Percentiles rank a stretch among this genome's conserved stretches.
These are phyloP conservation scores for Mariannaea sp. DNA, from an alignment of 2,329 filamentous ascomycete genomes.

Conservation along the genomic window DNA sequence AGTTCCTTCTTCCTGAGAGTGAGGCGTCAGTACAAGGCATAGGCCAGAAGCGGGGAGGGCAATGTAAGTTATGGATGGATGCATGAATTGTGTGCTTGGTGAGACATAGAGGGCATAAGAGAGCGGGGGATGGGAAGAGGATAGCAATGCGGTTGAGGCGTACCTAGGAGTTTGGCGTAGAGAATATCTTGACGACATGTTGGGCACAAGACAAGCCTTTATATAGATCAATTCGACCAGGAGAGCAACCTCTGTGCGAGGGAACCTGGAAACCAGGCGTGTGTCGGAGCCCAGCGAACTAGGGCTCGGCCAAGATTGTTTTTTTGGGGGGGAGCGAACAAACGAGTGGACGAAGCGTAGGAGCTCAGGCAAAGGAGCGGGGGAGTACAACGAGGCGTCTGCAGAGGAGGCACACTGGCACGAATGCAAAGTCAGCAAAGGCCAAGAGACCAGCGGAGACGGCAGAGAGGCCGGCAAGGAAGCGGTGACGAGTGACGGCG, in stretches of 20 bases:
- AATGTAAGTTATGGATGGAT: no score
- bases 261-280: constrained; percentile 8
- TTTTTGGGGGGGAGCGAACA: constrained; percentile 5
- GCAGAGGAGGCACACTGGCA: constrained; percentile 2
- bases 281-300: constrained; percentile 3
- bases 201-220: constrained; percentile 29
- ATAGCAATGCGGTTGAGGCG: constrained; percentile 22
- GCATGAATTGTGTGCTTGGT: no score
- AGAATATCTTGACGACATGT: constrained; percentile 47
- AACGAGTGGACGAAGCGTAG: constrained; percentile 12
- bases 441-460: neutral
- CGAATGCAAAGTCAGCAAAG: constrained; percentile 4
- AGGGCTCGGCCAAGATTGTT: constrained; percentile 16
- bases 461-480: constrained; percentile 1
- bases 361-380: constrained; percentile 8
- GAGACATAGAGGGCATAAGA: no score
- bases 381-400: neutral
- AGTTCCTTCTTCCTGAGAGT: constrained; percentile 61
- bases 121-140: neutral
- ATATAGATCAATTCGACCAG: constrained; percentile 26
- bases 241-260: constrained; percentile 14
- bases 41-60: neutral
- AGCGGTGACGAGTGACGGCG: neutral
- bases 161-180: constrained; percentile 47
- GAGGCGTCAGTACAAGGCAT: constrained; percentile 11